Evolutionary conservation across 352 stramenopile genomes (phyloP), one percentile per base, ranked within the genome.

Genomic region (Globisporangium parvum): DNA sequence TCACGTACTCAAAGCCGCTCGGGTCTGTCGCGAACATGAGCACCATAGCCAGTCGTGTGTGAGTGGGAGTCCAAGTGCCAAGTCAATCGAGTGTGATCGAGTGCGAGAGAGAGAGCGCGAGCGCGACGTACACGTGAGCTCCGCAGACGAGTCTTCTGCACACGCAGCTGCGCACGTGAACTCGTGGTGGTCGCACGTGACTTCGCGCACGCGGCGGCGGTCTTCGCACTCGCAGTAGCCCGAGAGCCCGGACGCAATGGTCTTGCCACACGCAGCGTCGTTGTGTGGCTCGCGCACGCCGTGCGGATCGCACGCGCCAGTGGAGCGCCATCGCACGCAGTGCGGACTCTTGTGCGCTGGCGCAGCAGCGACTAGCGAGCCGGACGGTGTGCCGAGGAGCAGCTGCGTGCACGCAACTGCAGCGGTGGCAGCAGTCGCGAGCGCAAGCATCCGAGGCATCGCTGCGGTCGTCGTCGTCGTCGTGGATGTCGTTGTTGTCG

Each of bases 151-250:
- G 33, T 89, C 83, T 39, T 89, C 49, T 4, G 62, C 67, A 23
- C 83, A 93, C 0, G 83, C 80, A 8, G 82, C 73, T 55, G 83
- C 73, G 49, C 83, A 93, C 18, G 69, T 88, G 65, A 93, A 91
- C 15, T 71, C 59, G 61, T 93, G 83, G 61, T 93, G 83, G 28
- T 90, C 78, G 57, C 83, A 93, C 2, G 46, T 60, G 4, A 90
- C 80, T 59, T 93, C 80, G 28, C 83, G 80, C 55, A 90, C 80
- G 54, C 77, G 83, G 37, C 80, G 80, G n/a, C 79, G 80, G 55
- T 66, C 60, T 59, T 90, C 80, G 58, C 83, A 93, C 67, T 93
- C 83, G 60, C 83, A 93, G 57, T 75, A 93, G 51, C 83, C 83
- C 18, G 80, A 87, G 35, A 71, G 50, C 0, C 77, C 75, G 0